A percentile compares a stretch with the other conserved stretches of the same genome.
phyloP scores from a whole-genome alignment of 441 rosid genomes.

The Populus hybrid region DNA sequence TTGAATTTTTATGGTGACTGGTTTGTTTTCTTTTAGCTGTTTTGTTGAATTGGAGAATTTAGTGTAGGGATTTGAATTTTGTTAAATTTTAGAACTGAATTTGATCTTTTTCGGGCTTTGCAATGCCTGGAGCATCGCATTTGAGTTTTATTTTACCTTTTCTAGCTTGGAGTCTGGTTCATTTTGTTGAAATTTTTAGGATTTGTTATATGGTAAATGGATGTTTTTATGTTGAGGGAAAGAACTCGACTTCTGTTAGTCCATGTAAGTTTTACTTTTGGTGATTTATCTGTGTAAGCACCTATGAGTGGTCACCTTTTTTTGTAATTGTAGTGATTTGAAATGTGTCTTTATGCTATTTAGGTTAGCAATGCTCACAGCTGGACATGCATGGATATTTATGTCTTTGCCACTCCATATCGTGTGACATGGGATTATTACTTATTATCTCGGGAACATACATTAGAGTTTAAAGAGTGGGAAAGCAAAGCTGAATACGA shows the following conservation, averaged over 20 bases:
- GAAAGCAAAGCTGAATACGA: conserved; percentile 85
- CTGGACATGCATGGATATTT: conserved; percentile 97
- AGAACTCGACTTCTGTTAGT: background rate
- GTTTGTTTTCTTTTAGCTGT: background rate
- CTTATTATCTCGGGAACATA: conserved; percentile 79
- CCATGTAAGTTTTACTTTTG: background rate
- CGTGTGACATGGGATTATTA: conserved; percentile 98
- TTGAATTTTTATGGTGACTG: background rate
- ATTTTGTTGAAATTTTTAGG: background rate
- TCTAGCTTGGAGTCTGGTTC: too few relatives aligned
- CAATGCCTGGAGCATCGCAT: background rate
- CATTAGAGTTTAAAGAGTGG: conserved; percentile 76
- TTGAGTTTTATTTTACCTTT: background rate
- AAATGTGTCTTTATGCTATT: conserved; percentile 19
- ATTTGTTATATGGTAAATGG: background rate
- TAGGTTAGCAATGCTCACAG: conserved; percentile 86
- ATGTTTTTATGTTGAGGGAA: background rate
- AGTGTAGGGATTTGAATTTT: background rate
- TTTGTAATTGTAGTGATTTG: conserved; percentile 3
- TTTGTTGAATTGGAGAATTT: background rate
- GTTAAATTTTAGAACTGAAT: background rate
- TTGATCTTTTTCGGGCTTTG: background rate
- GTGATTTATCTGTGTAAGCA: background rate
- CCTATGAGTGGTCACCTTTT: background rate
- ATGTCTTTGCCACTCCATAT: conserved; percentile 92